Evolutionary conservation across 345 rosid genomes (phyloP).

Genomic region (Rhizophora mangle): DNA sequence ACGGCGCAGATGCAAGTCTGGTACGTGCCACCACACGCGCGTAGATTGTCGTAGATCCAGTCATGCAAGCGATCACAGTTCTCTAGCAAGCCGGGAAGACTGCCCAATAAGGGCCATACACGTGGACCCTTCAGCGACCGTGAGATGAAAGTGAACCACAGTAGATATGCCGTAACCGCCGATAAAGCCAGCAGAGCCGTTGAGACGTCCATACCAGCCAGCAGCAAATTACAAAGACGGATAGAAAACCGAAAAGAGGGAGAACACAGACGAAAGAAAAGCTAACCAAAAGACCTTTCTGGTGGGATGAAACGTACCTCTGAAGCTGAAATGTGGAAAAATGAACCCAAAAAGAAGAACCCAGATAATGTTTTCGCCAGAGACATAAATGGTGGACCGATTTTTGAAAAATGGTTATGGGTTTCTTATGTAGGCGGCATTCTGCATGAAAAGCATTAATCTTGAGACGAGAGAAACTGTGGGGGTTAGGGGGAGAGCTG

Average conservation of each 20-base stretch:
- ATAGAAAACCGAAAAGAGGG: too few relatives aligned
- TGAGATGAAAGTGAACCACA: conserved; percentile 87
- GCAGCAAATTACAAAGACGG: background rate
- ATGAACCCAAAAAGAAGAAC: background rate
- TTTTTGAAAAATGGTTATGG: background rate
- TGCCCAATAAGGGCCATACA: conserved; percentile 88
- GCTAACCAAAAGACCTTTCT: background rate
- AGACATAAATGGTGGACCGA: background rate
- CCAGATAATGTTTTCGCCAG: conserved; percentile 2
- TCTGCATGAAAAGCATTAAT: background rate
- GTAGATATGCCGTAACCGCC: conserved; percentile 65
- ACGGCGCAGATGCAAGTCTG: conserved; percentile 94
- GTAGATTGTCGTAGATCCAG: conserved; percentile 95
- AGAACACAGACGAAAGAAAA: background rate
- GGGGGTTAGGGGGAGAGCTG: too few relatives aligned
- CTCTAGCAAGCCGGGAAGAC: conserved; percentile 87
- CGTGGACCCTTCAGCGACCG: conserved; percentile 83
- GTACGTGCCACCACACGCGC: conserved; percentile 91
- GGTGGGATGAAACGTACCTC: background rate
- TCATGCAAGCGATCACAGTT: conserved; percentile 91
- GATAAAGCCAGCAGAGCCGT: conserved; percentile 61
- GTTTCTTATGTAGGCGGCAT: background rate
- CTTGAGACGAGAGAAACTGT: background rate
- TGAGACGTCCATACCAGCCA: conserved; percentile 45
- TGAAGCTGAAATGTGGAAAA: conserved; percentile 1